phyloP scores from a whole-genome alignment of 2,329 filamentous ascomycete species.

The Diplocarpon rosae region DNA sequence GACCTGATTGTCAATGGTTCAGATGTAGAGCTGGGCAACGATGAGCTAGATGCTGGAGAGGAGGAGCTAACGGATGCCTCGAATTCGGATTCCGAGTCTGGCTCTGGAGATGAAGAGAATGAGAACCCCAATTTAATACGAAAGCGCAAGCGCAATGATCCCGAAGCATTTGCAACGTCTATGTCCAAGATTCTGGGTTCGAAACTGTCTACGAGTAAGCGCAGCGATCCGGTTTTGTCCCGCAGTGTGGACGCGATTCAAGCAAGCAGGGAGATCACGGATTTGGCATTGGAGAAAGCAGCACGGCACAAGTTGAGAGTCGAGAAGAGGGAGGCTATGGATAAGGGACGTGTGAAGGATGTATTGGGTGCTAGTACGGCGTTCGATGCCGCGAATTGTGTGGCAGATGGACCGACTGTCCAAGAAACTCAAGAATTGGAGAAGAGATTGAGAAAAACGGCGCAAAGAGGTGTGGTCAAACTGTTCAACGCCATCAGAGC shows the following conservation, averaged over 20 bases:
- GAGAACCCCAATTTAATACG: conserved; percentile 32
- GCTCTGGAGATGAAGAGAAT: conserved; percentile 28
- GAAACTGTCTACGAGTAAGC: conserved; percentile 72
- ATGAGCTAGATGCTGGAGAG: conserved; percentile 16
- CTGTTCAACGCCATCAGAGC: conserved; percentile 92
- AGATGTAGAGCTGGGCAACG: conserved; percentile 17
- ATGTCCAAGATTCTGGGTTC: conserved; percentile 87
- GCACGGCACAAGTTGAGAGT: conserved; percentile 69
- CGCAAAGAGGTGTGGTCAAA: conserved; percentile 88
- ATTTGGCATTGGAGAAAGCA: conserved; percentile 70
- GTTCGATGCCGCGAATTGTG: conserved; percentile 39
- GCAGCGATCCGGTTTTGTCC: conserved; percentile 82
- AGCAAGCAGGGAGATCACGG: conserved; percentile 59
- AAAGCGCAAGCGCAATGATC: conserved; percentile 83
- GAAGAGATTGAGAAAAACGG: conserved; percentile 71
- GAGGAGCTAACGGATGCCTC: conserved; percentile 29
- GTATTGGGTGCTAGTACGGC: conserved; percentile 53
- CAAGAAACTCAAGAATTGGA: conserved; percentile 57
- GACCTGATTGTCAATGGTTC: conserved; percentile 21
- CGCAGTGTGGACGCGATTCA: conserved; percentile 67
- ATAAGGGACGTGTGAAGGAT: conserved; percentile 82
- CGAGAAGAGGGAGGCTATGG: conserved; percentile 66
- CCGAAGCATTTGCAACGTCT: conserved; percentile 79
- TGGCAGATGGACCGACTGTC: conserved; percentile 35
- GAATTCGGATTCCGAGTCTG: conserved; percentile 27